Percentiles rank a stretch among this genome's conserved stretches.
phyloP scores from a whole-genome alignment of 2,329 filamentous ascomycete species.

The Colletotrichum graminicola region DNA sequence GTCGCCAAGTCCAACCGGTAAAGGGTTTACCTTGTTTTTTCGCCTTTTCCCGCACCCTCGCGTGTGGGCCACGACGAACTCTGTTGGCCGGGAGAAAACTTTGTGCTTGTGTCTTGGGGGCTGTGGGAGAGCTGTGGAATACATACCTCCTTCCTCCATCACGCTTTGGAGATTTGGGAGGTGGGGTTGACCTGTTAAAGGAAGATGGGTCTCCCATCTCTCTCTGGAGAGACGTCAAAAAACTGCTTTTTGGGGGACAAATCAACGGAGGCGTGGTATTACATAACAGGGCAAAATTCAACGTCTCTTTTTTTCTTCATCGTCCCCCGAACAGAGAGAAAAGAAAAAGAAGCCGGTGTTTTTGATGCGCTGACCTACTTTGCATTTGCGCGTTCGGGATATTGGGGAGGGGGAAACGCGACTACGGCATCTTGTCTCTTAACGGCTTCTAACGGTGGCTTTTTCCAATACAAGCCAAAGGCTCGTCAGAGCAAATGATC shows the following conservation, averaged over 20 bases:
- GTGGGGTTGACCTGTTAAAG: slow-evolving; percentile 11
- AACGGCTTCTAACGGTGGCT: slow-evolving; percentile 42
- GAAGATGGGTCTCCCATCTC: slow-evolving; percentile 26
- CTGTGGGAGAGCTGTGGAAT: slow-evolving; percentile 51
- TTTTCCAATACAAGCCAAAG: slow-evolving; percentile 57
- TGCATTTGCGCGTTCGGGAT: slow-evolving; percentile 62
- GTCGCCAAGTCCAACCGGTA: slow-evolving; percentile 99
- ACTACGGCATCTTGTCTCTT: slow-evolving; percentile 51
- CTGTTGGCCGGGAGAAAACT: slow-evolving; percentile 20
- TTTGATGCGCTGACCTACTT: slow-evolving; percentile 42
- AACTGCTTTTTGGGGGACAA: slow-evolving; percentile 43
- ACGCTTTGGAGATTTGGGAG: slow-evolving; percentile 30
- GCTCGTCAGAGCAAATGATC: slow-evolving; percentile 56
- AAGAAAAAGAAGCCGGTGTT: slow-evolving; percentile 23
- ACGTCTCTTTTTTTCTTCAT: slow-evolving; percentile 40
- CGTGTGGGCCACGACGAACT: slow-evolving; percentile 40
- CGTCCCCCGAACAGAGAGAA: slow-evolving; percentile 18
- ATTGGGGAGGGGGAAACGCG: slow-evolving; percentile 59
- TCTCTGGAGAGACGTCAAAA: slow-evolving; percentile 29
- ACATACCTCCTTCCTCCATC: slow-evolving; percentile 12
- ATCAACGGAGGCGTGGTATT: slow-evolving; percentile 43
- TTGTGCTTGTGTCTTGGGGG: slow-evolving; percentile 35
- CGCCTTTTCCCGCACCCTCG: slow-evolving; percentile 16
- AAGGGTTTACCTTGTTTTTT: slow-evolving; percentile 62
- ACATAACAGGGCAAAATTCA: slow-evolving; percentile 42